Evolutionary conservation across 1,284 basidiomycete species (phyloP).

Genomic region (Boletus sp.): DNA sequence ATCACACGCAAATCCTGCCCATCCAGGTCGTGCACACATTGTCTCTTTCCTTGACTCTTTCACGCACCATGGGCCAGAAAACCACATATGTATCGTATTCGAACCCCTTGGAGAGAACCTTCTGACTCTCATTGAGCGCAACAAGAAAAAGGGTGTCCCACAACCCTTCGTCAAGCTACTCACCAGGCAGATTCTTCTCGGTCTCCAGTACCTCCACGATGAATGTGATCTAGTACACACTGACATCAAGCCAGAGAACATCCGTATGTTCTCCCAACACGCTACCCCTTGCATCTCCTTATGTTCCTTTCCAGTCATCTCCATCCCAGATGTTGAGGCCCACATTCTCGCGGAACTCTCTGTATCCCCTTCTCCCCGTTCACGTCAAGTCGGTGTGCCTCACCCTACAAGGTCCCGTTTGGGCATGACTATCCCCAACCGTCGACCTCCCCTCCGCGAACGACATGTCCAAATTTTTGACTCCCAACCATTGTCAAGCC

Average conservation of each 20-base stretch:
- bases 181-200: constrained; percentile 78
- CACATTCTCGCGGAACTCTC: constrained; percentile 67
- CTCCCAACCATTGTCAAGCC: constrained; percentile 67
- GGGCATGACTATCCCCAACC: constrained; percentile 55
- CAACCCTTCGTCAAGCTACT: constrained; percentile 79
- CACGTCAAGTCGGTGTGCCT: constrained; percentile 67
- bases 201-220: constrained; percentile 87
- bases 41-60: constrained; percentile 90
- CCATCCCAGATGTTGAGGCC: constrained; percentile 69
- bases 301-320: constrained; percentile 51
- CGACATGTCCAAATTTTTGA: constrained; percentile 74
- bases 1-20: constrained; percentile 64
- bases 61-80: constrained; percentile 59
- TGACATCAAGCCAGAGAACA: constrained; percentile 92
- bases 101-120: constrained; percentile 90
- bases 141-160: constrained; percentile 83
- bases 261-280: constrained; percentile 40
- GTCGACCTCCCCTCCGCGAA: constrained; percentile 41
- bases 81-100: constrained; percentile 88
- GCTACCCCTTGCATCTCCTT: constrained; percentile 21
- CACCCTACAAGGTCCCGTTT: constrained; percentile 50
- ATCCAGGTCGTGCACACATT: constrained; percentile 67
- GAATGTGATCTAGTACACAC: constrained; percentile 86
- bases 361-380: constrained; percentile 61
- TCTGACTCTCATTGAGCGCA: constrained; percentile 78